Evolutionary conservation across 257 asterid genomes (phyloP), one percentile per base, ranked within the genome.

Genomic region (Solanum sejunctum): DNA sequence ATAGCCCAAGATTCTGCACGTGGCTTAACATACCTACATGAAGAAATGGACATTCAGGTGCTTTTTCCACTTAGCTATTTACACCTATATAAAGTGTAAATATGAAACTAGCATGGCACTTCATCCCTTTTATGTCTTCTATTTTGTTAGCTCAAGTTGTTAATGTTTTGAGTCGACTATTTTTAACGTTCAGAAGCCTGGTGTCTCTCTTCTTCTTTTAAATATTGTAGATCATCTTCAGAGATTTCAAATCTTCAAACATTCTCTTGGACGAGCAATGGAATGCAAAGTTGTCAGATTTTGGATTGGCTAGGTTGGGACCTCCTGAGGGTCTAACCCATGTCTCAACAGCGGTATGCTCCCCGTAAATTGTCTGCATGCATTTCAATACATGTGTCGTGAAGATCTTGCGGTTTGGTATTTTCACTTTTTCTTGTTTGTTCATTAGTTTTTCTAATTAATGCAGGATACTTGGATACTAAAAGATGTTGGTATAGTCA

Each of bases 21-120:
- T 60, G 99, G 99, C 60, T 87, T 97, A 83, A 88, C 97, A 3
- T 95, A 95, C 90, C 88, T 97, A 61, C 99, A 97, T 16, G 99
- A 97, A 85, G 98, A 92, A 88, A 97, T 97, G 99, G 99, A 94
- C 52, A 92, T 97, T 92, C 99, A 97, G 99, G 99, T 96, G 67
- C 47, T 80, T 85, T 70, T 63, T 64, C 84, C 32, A 13, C 60
- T 73, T 49, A 49, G 21, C 61, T 75, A 23, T 5, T 21, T 75
- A 17, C 41, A 16, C 26, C 26, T 51, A 52, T 77, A 26, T 52
- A 15, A 21, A 73, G 82, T 51, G 63, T 26, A 77, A 10, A 23
- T 77, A 18, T 77, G 45, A 51, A 77, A 26, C 45, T 77, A 77
- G 63, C 63, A 26, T 26, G 61, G 5, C 12, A 77, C 82, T 77